Evolutionary conservation across 306 rosid genomes (phyloP).

Genomic region (Purshia tridentata): DNA sequence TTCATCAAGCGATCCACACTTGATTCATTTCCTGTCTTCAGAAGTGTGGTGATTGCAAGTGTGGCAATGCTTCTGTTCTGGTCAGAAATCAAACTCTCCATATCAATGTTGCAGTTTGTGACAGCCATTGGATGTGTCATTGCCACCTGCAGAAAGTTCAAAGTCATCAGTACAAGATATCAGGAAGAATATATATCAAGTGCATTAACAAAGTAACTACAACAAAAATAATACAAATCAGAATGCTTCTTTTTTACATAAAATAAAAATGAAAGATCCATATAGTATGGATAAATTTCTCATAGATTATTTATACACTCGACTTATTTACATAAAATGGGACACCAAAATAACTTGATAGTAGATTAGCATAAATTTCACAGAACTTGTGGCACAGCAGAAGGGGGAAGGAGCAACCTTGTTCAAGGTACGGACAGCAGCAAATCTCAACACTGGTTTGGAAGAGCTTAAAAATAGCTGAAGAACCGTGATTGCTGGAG

Average conservation of each 20-base stretch:
- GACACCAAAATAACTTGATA: background rate
- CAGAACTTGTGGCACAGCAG: background rate
- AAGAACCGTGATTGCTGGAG: slow-evolving; percentile 97
- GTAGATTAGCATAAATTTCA: slow-evolving; percentile 1
- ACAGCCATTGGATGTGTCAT: slow-evolving; percentile 99
- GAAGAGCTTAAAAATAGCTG: slow-evolving; percentile 97
- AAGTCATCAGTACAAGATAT: slow-evolving; percentile 4
- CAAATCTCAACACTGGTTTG: slow-evolving; percentile 96
- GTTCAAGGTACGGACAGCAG: slow-evolving; percentile 98
- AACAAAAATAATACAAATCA: background rate
- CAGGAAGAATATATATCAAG: background rate
- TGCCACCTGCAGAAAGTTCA: slow-evolving; percentile 74
- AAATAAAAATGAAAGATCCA: background rate
- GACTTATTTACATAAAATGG: background rate
- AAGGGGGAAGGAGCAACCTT: slow-evolving; percentile 49
- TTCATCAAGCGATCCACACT: slow-evolving; percentile 98
- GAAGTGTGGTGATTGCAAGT: slow-evolving; percentile 94
- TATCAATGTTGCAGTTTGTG: slow-evolving; percentile 97
- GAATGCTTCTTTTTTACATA: background rate
- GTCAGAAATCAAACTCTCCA: slow-evolving; percentile 96
- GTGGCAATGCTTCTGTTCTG: slow-evolving; percentile 99
- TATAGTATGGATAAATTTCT: background rate
- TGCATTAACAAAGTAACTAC: background rate
- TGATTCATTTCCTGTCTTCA: slow-evolving; percentile 97
- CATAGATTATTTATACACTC: background rate